These are phyloP conservation scores for Euryodendron excelsum DNA, from an alignment of 148 eudicot genomes.

Conservation along the genomic window DNA sequence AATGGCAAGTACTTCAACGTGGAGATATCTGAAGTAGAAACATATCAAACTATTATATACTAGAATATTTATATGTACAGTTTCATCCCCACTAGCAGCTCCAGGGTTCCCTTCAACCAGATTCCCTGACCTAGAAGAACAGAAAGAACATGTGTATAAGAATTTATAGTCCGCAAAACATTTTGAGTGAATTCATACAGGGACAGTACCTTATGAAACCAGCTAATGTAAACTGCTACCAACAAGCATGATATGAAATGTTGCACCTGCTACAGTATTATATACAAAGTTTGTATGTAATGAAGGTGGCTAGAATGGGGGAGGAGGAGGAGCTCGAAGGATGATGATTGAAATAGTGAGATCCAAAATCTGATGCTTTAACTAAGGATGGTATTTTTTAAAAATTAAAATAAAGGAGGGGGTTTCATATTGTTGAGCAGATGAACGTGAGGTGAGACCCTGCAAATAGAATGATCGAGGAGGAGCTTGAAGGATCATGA, in stretches of 20 bases:
- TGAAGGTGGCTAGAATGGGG: not conserved
- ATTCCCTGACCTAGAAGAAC: slow-evolving; percentile 75
- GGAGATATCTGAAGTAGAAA: not conserved
- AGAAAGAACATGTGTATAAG: slow-evolving; percentile 2
- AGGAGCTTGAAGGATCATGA: too few species aligned
- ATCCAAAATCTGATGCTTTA: not conserved
- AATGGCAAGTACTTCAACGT: not conserved
- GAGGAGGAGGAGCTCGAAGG: not conserved
- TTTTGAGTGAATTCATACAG: slow-evolving; percentile 4
- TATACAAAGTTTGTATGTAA: not conserved
- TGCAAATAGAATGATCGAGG: not conserved
- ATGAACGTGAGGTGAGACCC: not conserved
- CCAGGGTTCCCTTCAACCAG: slow-evolving; percentile 91
- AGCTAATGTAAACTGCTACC: not conserved
- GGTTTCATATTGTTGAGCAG: not conserved
- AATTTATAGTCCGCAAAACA: slow-evolving; percentile 6
- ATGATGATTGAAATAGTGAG: not conserved
- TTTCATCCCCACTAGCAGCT: slow-evolving; percentile 87
- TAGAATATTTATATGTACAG: slow-evolving; percentile 45
- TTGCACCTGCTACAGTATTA: not conserved
- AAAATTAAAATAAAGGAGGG: not conserved
- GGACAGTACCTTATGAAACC: not conserved
- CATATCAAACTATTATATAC: not conserved
- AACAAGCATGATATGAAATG: not conserved
- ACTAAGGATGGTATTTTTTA: not conserved